These are phyloP conservation scores for Xylariaceae sp. DNA, from an alignment of 2,329 filamentous ascomycete genomes.

Conservation along the genomic window DNA sequence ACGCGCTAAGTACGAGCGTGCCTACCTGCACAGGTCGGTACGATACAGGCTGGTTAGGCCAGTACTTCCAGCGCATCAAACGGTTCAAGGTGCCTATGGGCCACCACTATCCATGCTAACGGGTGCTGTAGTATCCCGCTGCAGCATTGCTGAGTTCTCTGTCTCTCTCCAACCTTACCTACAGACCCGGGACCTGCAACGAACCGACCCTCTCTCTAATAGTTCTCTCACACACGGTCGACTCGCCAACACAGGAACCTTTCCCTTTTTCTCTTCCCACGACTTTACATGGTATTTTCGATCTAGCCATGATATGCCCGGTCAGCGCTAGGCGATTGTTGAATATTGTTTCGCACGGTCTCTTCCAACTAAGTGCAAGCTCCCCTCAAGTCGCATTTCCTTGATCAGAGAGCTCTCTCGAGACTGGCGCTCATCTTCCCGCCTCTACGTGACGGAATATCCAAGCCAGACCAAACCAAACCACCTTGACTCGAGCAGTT, in stretches of 20 bases:
- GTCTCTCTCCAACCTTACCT: constrained; percentile 8
- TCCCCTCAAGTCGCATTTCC: constrained; percentile 26
- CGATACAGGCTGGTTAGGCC: background rate
- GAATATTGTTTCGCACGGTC: constrained; percentile 29
- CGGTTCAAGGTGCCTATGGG: background rate
- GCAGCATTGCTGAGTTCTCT: constrained; percentile 3
- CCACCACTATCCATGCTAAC: background rate
- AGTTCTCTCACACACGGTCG: constrained; percentile 7
- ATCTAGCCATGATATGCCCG: constrained; percentile 28
- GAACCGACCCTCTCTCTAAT: constrained; percentile 25
- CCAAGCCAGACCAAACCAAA: background rate
- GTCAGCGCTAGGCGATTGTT: constrained; percentile 20
- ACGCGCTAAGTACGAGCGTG: background rate
- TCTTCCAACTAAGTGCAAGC: constrained; percentile 24
- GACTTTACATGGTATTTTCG: background rate
- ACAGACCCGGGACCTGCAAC: constrained; percentile 10
- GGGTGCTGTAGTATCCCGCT: background rate
- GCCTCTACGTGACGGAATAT: background rate
- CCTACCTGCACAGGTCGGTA: background rate
- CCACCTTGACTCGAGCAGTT: constrained; percentile 18
- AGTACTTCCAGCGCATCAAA: background rate
- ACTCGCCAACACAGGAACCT: constrained; percentile 22
- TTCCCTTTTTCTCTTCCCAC: constrained; percentile 6
- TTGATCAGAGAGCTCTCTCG: constrained; percentile 29
- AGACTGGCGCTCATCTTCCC: constrained; percentile 2